Evolutionary conservation across 176 grass and related monocot genomes (phyloP).

Genomic region (Hsuehochloa calcarea): DNA sequence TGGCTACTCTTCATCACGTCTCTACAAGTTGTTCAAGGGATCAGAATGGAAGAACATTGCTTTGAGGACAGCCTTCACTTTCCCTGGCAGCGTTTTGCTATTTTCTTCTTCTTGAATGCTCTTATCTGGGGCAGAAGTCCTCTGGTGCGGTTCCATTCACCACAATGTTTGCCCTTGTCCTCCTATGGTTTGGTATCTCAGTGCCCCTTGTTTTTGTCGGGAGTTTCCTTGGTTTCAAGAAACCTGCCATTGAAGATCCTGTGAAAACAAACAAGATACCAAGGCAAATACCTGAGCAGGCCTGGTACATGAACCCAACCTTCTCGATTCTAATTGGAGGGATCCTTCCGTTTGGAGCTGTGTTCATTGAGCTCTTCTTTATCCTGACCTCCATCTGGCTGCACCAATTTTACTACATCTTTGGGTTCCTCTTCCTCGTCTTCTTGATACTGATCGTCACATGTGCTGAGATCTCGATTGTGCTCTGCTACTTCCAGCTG

Average conservation of each 20-base stretch:
- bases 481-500: slow-evolving; percentile 92
- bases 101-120: slow-evolving; percentile 83
- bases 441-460: slow-evolving; percentile 85
- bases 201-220: slow-evolving; percentile 87
- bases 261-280: slow-evolving; percentile 96
- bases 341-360: slow-evolving; percentile 86
- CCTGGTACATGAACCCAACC: slow-evolving; percentile 91
- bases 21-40: slow-evolving; percentile 84
- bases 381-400: slow-evolving; percentile 94
- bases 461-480: slow-evolving; percentile 88
- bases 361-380: slow-evolving; percentile 92
- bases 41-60: slow-evolving; percentile 83
- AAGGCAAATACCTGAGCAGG: slow-evolving; percentile 76
- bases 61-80: slow-evolving; percentile 76
- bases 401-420: slow-evolving; percentile 94
- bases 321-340: slow-evolving; percentile 84
- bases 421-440: slow-evolving; percentile 89
- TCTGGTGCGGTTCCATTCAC: slow-evolving; percentile 90
- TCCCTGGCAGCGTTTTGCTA: slow-evolving; percentile 65
- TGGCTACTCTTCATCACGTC: slow-evolving; percentile 74
- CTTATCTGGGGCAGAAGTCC: slow-evolving; percentile 88
- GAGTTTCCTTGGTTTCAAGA: slow-evolving; percentile 82
- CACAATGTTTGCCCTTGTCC: slow-evolving; percentile 95
- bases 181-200: slow-evolving; percentile 93
- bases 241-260: slow-evolving; percentile 72